These are phyloP conservation scores for Trichosanthes truncata DNA, from an alignment of 306 rosid genomes.

Conservation along the genomic window DNA sequence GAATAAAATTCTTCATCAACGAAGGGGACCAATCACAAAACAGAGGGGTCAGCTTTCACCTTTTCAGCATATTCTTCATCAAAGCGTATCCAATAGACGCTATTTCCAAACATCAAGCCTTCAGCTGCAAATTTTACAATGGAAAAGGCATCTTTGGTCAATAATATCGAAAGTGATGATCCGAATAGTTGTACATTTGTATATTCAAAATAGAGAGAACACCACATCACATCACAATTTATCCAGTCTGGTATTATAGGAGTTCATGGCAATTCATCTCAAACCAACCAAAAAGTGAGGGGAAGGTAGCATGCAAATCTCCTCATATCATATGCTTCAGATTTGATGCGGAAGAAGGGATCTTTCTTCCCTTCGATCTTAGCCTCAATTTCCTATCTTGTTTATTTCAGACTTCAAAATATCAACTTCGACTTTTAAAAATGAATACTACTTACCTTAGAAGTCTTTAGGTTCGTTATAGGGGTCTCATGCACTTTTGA, in stretches of 20 bases:
- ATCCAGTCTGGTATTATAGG: background rate
- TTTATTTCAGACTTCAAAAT: background rate
- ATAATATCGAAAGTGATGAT: constrained; percentile 16
- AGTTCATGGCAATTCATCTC: background rate
- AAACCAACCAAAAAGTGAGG: background rate
- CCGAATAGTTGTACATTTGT: constrained; percentile 9
- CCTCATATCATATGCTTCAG: background rate
- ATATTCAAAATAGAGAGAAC: background rate
- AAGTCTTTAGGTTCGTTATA: background rate
- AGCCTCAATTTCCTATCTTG: background rate
- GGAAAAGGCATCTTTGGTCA: constrained; percentile 25
- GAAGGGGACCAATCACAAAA: background rate
- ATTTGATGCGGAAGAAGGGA: background rate
- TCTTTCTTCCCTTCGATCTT: background rate
- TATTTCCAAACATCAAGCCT: constrained; percentile 79
- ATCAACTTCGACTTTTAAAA: background rate
- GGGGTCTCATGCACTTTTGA: background rate
- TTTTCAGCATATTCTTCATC: constrained; percentile 79
- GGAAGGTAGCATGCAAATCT: background rate
- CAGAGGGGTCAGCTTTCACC: constrained; percentile 25
- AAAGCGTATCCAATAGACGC: constrained; percentile 76
- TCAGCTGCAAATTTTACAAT: constrained; percentile 57
- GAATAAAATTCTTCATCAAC: background rate
- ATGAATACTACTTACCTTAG: background rate
- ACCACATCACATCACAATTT: background rate